Percentiles rank a stretch among this genome's conserved stretches.
phyloP scores from a whole-genome alignment of 2,329 filamentous ascomycete genomes.

The Periconia macrospinosa region DNA sequence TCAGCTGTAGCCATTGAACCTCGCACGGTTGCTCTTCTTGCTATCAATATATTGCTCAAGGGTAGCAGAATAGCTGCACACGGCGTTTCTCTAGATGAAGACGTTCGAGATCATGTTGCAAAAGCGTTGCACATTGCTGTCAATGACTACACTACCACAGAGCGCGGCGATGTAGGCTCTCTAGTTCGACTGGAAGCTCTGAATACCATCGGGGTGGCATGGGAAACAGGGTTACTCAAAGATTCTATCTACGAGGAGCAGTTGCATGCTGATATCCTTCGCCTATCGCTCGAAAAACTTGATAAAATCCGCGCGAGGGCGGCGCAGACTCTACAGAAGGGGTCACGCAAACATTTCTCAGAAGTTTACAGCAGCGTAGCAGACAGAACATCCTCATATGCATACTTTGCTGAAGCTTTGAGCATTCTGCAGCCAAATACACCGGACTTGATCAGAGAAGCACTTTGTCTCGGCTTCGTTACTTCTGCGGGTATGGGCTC shows the following conservation, averaged over 20 bases:
- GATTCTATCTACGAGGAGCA: slow-evolving; percentile 15
- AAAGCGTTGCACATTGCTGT: slow-evolving; percentile 53
- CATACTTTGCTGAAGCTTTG: slow-evolving; percentile 62
- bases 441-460: slow-evolving; percentile 20
- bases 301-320: slow-evolving; percentile 71
- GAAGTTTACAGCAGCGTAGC: slow-evolving; percentile 5
- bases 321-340: slow-evolving; percentile 22
- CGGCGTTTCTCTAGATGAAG: slow-evolving; percentile 2
- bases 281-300: slow-evolving; percentile 84
- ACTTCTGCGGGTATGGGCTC: slow-evolving; percentile 78
- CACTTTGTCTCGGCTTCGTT: slow-evolving; percentile 67
- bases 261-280: slow-evolving; percentile 53
- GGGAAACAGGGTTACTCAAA: slow-evolving; percentile 22
- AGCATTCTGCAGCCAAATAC: slow-evolving; percentile 15
- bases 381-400: slow-evolving; percentile 58
- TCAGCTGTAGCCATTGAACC: slow-evolving; percentile 46
- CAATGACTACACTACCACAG: slow-evolving; percentile 88
- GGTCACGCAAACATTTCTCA: slow-evolving; percentile 25
- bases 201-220: slow-evolving; percentile 59
- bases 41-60: slow-evolving; percentile 40
- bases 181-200: slow-evolving; percentile 81
- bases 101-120: slow-evolving; percentile 24
- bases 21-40: slow-evolving; percentile 46
- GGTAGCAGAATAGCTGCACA: slow-evolving; percentile 5
- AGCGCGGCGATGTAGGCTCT: slow-evolving; percentile 87